Conservation (phyloP, 257 asterid genomes). For the Cordia subcordata region DNA sequence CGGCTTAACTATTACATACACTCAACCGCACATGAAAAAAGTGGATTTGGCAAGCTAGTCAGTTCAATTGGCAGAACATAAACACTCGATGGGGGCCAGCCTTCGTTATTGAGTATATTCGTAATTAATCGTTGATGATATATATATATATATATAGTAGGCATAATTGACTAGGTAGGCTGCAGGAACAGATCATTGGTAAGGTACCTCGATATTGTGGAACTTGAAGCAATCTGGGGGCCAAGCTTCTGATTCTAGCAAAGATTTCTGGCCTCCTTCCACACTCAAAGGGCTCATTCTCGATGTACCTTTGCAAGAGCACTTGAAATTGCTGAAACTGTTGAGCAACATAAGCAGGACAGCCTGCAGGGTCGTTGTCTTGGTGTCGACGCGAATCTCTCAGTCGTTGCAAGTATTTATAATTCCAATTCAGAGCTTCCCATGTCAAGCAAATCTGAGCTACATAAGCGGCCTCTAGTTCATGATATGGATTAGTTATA, state of each 20-base stretch:
- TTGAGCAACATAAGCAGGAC: conserved; percentile 75
- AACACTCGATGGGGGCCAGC: too few relatives aligned
- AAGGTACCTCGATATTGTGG: conserved; percentile 86
- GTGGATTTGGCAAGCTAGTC: too few relatives aligned
- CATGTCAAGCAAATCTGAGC: conserved; percentile 86
- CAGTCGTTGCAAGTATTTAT: conserved; percentile 61
- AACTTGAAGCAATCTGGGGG: conserved; percentile 82
- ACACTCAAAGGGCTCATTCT: conserved; percentile 78
- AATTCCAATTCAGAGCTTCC: conserved; percentile 94
- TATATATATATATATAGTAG: too few relatives aligned
- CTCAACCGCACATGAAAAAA: too few relatives aligned
- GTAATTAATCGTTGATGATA: too few relatives aligned
- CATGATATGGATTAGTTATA: conserved; percentile 75
- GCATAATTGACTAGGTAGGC: too few relatives aligned
- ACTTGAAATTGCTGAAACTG: conserved; percentile 87
- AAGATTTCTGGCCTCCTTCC: conserved; percentile 78
- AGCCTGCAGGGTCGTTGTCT: conserved; percentile 50
- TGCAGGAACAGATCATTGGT: too few relatives aligned
- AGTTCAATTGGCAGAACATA: too few relatives aligned
- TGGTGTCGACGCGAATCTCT: conserved; percentile 39
- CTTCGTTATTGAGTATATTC: too few relatives aligned
- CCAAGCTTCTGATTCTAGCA: conserved; percentile 64
- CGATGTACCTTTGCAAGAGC: conserved; percentile 66
- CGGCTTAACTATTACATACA: too few relatives aligned
- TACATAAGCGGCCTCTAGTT: conserved; percentile 73